Percentiles rank a stretch among this genome's conserved stretches.
These are phyloP conservation scores for Podaxis rugospora DNA, from an alignment of 768 basidiomycete genomes.

Conservation along the genomic window DNA sequence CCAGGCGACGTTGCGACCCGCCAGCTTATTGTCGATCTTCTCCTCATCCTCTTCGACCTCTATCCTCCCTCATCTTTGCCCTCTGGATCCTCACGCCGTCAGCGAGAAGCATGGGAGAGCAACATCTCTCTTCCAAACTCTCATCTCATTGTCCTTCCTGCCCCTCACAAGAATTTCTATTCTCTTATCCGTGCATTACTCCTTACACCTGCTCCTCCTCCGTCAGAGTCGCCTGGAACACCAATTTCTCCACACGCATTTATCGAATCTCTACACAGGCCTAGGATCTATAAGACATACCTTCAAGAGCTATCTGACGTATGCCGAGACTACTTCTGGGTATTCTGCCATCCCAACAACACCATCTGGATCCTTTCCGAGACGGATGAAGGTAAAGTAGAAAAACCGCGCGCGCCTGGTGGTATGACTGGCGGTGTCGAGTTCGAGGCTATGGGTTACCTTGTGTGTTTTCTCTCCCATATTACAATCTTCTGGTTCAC, in stretches of 20 bases:
- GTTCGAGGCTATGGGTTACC: constrained; percentile 94
- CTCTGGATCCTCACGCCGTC: constrained; percentile 32
- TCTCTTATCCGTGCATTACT: constrained; percentile 72
- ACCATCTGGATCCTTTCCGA: constrained; percentile 83
- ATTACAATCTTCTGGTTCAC: background rate
- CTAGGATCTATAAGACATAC: constrained; percentile 34
- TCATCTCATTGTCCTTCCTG: constrained; percentile 60
- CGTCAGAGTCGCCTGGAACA: constrained; percentile 26
- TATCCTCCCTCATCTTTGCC: constrained; percentile 74
- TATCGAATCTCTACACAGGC: constrained; percentile 47
- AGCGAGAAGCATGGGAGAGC: constrained; percentile 57
- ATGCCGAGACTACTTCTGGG: constrained; percentile 94
- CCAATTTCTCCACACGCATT: constrained; percentile 66
- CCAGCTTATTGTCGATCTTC: constrained; percentile 85
- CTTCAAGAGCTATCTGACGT: constrained; percentile 64
- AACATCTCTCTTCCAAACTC: constrained; percentile 32
- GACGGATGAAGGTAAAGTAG: constrained; percentile 79
- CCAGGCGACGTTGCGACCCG: constrained; percentile 91
- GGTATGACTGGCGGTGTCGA: constrained; percentile 99
- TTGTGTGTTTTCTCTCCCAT: constrained; percentile 51
- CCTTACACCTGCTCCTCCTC: constrained; percentile 44
- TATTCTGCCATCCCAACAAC: constrained; percentile 95
- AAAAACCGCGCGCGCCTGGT: constrained; percentile 89
- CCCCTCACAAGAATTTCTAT: constrained; percentile 69
- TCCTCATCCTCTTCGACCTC: constrained; percentile 84